phyloP scores from a whole-genome alignment of 1,284 basidiomycete genomes.

The Termitomyces sp. region DNA sequence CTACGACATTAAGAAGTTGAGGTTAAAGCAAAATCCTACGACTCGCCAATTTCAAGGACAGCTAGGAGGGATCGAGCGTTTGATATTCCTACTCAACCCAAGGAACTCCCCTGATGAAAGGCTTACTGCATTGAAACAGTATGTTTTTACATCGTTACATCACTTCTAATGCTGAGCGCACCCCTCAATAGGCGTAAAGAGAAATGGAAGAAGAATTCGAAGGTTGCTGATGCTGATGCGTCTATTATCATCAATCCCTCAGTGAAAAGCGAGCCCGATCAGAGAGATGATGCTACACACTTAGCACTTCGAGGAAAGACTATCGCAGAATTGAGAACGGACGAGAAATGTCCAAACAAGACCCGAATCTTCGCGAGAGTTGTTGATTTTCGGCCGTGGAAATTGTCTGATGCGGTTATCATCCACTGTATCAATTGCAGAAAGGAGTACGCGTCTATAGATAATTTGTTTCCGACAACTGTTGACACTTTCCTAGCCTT shows the following conservation, averaged over 20 bases:
- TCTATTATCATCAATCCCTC: background rate
- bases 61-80: constrained; percentile 51
- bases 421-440: constrained; percentile 50
- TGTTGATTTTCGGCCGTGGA: constrained; percentile 50
- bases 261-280: background rate
- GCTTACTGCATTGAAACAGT: constrained; percentile 23
- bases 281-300: background rate
- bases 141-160: background rate
- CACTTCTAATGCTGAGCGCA: background rate
- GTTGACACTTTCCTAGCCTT: constrained; percentile 30
- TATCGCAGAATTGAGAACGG: constrained; percentile 35
- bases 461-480: background rate
- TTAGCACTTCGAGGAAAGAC: constrained; percentile 18
- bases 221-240: background rate
- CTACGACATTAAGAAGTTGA: constrained; percentile 47
- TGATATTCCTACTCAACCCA: constrained; percentile 44
- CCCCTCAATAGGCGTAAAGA: constrained; percentile 23
- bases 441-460: constrained; percentile 34
- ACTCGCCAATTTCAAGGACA: constrained; percentile 35
- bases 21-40: constrained; percentile 34
- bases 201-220: constrained; percentile 23
- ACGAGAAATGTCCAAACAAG: constrained; percentile 29
- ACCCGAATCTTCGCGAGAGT: constrained; percentile 47
- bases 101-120: constrained; percentile 23
- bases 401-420: constrained; percentile 41